These are phyloP conservation scores for Tolypocladium inflatum DNA, from an alignment of 2,329 filamentous ascomycete species.

Conservation along the genomic window DNA sequence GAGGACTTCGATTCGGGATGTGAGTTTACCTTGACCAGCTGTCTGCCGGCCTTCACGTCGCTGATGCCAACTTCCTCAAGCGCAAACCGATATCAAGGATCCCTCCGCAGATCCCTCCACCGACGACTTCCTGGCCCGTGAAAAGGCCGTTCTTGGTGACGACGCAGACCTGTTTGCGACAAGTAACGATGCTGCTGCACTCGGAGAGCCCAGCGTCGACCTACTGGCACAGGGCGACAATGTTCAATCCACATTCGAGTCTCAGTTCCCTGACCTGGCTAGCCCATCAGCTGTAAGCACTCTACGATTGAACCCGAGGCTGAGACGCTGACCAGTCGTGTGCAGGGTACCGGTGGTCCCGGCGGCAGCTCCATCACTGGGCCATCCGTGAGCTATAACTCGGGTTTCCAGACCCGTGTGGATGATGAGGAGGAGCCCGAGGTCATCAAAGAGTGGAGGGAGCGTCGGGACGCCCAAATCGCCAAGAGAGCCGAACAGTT, in stretches of 20 bases:
- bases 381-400: slow-evolving; percentile 52
- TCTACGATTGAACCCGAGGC: not conserved
- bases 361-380: slow-evolving; percentile 55
- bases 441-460: slow-evolving; percentile 85
- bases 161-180: slow-evolving; percentile 87
- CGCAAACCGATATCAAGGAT: slow-evolving; percentile 56
- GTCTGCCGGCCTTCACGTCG: not conserved
- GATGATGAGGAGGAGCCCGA: slow-evolving; percentile 76
- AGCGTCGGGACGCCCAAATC: slow-evolving; percentile 74
- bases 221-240: slow-evolving; percentile 60
- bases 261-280: slow-evolving; percentile 77
- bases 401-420: slow-evolving; percentile 47
- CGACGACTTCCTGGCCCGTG: slow-evolving; percentile 83
- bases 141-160: slow-evolving; percentile 83
- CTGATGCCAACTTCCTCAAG: slow-evolving; percentile 30
- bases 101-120: slow-evolving; percentile 49
- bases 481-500: slow-evolving; percentile 80
- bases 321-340: slow-evolving; percentile 1
- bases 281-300: slow-evolving; percentile 22
- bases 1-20: slow-evolving; percentile 66
- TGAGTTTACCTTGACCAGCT: slow-evolving; percentile 20
- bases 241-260: slow-evolving; percentile 58
- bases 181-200: slow-evolving; percentile 57
- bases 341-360: slow-evolving; percentile 18
- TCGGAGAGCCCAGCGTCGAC: slow-evolving; percentile 56